These are phyloP conservation scores for Thalassiosira hispida DNA, from an alignment of 352 stramenopile genomes.

Conservation along the genomic window DNA sequence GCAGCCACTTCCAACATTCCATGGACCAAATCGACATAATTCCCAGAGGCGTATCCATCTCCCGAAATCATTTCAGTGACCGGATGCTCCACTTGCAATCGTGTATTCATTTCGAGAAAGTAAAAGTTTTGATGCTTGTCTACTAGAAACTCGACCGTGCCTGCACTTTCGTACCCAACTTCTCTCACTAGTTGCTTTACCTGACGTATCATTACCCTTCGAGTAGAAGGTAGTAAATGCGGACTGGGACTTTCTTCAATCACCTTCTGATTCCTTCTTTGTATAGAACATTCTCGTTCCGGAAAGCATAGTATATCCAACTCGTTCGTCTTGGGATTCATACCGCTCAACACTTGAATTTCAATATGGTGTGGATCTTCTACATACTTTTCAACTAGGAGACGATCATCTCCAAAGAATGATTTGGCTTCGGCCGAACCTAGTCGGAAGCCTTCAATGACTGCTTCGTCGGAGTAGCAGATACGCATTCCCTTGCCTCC, in stretches of 20 bases:
- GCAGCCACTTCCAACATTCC: constrained; percentile 95
- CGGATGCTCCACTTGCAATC: constrained; percentile 93
- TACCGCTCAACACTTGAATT: constrained; percentile 94
- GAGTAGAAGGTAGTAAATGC: constrained; percentile 90
- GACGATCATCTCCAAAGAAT: constrained; percentile 94
- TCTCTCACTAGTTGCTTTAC: constrained; percentile 91
- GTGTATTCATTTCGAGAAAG: constrained; percentile 98
- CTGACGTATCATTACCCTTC: constrained; percentile 89
- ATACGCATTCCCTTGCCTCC: constrained; percentile 97
- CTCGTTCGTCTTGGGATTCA: constrained; percentile 22
- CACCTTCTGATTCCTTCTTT: constrained; percentile 97
- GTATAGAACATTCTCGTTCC: constrained; percentile 96
- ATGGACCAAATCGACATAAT: constrained; percentile 91
- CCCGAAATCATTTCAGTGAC: constrained; percentile 94
- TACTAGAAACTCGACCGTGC: constrained; percentile 97
- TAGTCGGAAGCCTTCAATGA: constrained; percentile 88
- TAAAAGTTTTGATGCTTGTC: constrained; percentile 97
- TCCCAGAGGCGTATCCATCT: constrained; percentile 59
- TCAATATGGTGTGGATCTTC: constrained; percentile 97
- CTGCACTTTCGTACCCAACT: constrained; percentile 93
- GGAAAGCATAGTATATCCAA: constrained; percentile 87
- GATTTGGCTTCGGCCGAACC: constrained; percentile 69
- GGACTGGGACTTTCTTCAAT: constrained; percentile 93
- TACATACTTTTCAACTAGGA: constrained; percentile 97
- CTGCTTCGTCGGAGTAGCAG: constrained; percentile 90